These are phyloP conservation scores for Phytophthora syringae DNA, from an alignment of 352 stramenopile genomes.

Conservation along the genomic window DNA sequence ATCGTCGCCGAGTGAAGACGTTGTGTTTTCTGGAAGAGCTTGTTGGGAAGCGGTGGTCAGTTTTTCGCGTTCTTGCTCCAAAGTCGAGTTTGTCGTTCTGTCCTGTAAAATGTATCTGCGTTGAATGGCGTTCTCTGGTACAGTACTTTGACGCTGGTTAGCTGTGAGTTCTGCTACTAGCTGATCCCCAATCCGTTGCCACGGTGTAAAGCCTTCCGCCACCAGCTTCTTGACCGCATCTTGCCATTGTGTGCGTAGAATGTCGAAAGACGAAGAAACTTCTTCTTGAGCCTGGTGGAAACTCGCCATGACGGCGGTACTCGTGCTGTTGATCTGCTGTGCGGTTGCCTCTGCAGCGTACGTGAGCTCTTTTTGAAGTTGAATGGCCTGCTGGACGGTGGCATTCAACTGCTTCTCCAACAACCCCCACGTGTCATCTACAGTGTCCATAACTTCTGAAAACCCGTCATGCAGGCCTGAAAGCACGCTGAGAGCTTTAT, in stretches of 20 bases:
- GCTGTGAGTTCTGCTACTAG: slow-evolving; percentile 39
- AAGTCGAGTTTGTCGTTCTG: slow-evolving; percentile 34
- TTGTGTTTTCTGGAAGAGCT: slow-evolving; percentile 8
- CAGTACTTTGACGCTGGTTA: slow-evolving; percentile 35
- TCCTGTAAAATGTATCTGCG: slow-evolving; percentile 34
- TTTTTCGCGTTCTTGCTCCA: slow-evolving; percentile 25
- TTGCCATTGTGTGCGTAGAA: slow-evolving; percentile 37
- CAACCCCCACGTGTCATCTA: slow-evolving; percentile 32
- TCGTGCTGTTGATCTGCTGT: slow-evolving; percentile 38
- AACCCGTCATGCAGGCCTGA: slow-evolving; percentile 39
- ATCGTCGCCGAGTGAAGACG: slow-evolving; percentile 1
- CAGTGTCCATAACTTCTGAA: slow-evolving; percentile 30
- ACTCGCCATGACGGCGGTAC: slow-evolving; percentile 22
- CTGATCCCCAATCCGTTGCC: slow-evolving; percentile 37
- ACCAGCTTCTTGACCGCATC: slow-evolving; percentile 24
- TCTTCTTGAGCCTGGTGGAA: slow-evolving; percentile 38
- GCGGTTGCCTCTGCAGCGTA: slow-evolving; percentile 36
- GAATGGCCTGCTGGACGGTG: slow-evolving; percentile 26
- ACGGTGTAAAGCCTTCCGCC: slow-evolving; percentile 29
- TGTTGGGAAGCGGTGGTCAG: slow-evolving; percentile 9
- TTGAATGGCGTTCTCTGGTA: slow-evolving; percentile 31
- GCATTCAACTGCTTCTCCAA: slow-evolving; percentile 40
- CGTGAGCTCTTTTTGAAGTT: slow-evolving; percentile 37
- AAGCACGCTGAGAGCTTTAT: slow-evolving; percentile 37
- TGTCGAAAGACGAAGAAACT: slow-evolving; percentile 31